Conservation (phyloP, 306 rosid species). For the Pueraria montana region DNA sequence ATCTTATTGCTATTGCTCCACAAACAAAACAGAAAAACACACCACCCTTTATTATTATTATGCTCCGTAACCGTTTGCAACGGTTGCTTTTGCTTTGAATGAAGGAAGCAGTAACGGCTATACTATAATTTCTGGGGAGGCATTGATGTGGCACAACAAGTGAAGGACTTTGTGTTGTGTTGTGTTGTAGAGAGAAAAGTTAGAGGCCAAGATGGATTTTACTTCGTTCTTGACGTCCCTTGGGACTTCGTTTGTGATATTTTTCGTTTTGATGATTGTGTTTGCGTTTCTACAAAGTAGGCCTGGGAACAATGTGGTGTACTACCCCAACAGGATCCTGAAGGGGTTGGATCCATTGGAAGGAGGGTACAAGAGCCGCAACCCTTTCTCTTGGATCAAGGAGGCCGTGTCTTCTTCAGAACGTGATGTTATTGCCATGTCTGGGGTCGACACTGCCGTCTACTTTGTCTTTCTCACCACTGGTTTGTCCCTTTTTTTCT, state of each 20-base stretch:
- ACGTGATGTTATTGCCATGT: conserved; percentile 66
- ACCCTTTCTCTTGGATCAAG: conserved; percentile 84
- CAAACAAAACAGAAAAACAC: background rate
- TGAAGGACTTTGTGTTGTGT: background rate
- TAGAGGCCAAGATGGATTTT: conserved; percentile 74
- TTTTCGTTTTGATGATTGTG: conserved; percentile 72
- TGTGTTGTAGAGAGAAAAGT: background rate
- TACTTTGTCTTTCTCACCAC: conserved; percentile 87
- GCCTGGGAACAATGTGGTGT: conserved; percentile 85
- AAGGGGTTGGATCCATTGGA: conserved; percentile 75
- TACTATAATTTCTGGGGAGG: background rate
- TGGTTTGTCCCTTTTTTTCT: conserved; percentile 54
- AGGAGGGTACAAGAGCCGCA: conserved; percentile 59
- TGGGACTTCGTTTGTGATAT: conserved; percentile 83
- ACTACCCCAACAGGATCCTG: conserved; percentile 91
- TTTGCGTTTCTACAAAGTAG: conserved; percentile 68
- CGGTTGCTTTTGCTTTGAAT: conserved; percentile 19
- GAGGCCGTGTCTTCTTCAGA: conserved; percentile 81
- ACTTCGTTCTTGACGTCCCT: conserved; percentile 85
- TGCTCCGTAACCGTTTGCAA: conserved; percentile 23
- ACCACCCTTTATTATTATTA: background rate
- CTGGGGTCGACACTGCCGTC: conserved; percentile 96
- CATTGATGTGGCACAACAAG: conserved; percentile 8
- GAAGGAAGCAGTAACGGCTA: conserved; percentile 3
- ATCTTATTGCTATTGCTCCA: conserved; percentile 10